Base-by-base conservation (phyloP, 2,329 filamentous ascomycete species). In the Phialophora expanda region DNA sequence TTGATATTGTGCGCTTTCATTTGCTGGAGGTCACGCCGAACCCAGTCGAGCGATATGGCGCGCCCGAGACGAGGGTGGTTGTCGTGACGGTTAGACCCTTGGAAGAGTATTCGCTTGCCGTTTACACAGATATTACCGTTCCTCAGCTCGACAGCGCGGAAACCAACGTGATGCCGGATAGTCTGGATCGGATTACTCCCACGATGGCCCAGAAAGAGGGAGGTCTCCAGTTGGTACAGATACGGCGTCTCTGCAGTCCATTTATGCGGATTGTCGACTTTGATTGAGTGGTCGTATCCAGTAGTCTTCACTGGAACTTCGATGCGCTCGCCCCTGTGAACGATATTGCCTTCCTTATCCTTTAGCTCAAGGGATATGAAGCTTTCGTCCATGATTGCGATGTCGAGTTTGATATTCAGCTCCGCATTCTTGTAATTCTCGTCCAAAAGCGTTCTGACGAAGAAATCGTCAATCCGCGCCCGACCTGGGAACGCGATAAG, bases 1-100 rank as follows among this genome's bases (percentile, higher is more conserved):
- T 92, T 91, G 77, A 91, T 83, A 71, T 91, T 91, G 78, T 90
- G 84, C 6, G 77, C 79, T 75, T 91, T 91, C 88, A 91, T 91
- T 3, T 87, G 78, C 1, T 88, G 72, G 1, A 91, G 78, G 69
- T 91, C 89, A 14, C 80, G 76, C 68, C 83, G 83, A 73, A 90
- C 84, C 26, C 85, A 89, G 1, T 88, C 85, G 6, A 85, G 75
- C 0, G 88, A 87, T 0, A 90, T 87, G 0, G 87, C 83, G 0
- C 89, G 85, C 2, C 89, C 89, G 30, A 83, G 83, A 11, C 78
- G 77, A 0, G 87, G 87, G 71, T 91, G 88, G 71, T 92, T 89
- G 64, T 92, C 89, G 72, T 91, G 89, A 17, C 89, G 80, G 74
- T 91, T 91, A 17, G 87, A 85, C 17, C 89, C 89, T 30, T 85